These are phyloP conservation scores for Ophiostoma ulmi DNA, from an alignment of 2,329 filamentous ascomycete species.

Conservation along the genomic window DNA sequence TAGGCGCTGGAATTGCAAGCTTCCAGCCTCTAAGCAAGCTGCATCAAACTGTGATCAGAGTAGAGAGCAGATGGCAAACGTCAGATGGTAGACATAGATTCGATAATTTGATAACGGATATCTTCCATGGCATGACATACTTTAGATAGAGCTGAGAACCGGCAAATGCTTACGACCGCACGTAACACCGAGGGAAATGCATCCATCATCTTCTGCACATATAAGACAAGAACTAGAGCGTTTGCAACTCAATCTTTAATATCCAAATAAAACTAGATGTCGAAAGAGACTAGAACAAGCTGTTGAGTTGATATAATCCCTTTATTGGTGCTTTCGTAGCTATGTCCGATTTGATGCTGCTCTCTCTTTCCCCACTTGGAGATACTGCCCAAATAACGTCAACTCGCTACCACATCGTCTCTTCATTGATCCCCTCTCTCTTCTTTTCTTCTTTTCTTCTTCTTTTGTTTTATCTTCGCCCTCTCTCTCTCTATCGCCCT, in stretches of 20 bases:
- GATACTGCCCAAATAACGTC: constrained; percentile 9
- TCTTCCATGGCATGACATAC: neutral
- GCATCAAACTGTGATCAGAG: neutral
- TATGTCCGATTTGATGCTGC: neutral
- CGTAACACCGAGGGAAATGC: neutral
- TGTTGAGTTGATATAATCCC: neutral
- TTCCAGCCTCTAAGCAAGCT: neutral
- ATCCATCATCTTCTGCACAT: neutral
- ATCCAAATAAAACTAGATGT: neutral
- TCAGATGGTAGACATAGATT: neutral
- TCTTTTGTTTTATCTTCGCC: neutral
- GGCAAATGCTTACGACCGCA: constrained; percentile 2
- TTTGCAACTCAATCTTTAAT: neutral
- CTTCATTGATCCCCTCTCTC: neutral
- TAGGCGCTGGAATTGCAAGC: constrained; percentile 12
- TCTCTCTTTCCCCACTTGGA: constrained; percentile 10
- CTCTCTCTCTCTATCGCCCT: neutral
- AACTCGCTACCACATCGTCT: constrained; percentile 1
- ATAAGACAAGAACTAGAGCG: neutral
- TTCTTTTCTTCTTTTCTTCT: neutral
- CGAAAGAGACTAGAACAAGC: neutral
- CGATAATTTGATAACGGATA: neutral
- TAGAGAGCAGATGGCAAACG: neutral
- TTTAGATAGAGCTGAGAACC: neutral
- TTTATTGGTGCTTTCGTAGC: neutral